Percentiles rank a stretch among this genome's conserved stretches.
Evolutionary conservation across 2,329 filamentous ascomycete species (phyloP).

Genomic region (Penicillium griseofulvum): DNA sequence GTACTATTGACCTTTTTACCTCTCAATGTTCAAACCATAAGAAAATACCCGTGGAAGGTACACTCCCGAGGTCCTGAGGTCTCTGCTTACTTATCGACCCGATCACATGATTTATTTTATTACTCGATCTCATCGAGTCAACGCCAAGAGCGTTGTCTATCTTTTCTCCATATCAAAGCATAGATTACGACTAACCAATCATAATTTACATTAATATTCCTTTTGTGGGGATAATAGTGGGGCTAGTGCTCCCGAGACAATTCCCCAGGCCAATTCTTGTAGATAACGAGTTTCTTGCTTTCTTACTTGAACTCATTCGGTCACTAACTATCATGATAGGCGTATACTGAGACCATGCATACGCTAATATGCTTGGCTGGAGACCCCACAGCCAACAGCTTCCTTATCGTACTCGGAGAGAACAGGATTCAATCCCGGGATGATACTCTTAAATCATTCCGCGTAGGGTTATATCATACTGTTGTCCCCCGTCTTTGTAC

Average conservation of each 20-base stretch:
- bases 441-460: not conserved
- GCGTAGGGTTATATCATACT: not conserved
- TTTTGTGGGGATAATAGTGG: not conserved
- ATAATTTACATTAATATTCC: not conserved
- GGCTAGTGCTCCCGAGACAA: not conserved
- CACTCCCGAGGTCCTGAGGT: too few species aligned
- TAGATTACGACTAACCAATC: slow-evolving; percentile 27
- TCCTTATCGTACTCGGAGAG: slow-evolving; percentile 1
- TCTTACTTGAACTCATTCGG: slow-evolving; percentile 24
- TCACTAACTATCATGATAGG: slow-evolving; percentile 17
- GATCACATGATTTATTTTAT: slow-evolving; percentile 10
- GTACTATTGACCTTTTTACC: not conserved
- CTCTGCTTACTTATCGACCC: too few species aligned
- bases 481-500: not conserved
- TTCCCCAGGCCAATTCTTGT: not conserved
- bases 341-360: not conserved
- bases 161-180: slow-evolving; percentile 11
- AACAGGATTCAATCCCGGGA: not conserved
- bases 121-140: slow-evolving; percentile 41
- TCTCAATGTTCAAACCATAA: not conserved
- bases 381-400: not conserved
- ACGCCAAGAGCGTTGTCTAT: slow-evolving; percentile 6
- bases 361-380: not conserved
- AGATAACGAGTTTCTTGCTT: slow-evolving; percentile 30
- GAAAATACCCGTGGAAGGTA: too few species aligned